Conservation (phyloP, 352 stramenopile species). For the Globisporangium splendens region DNA sequence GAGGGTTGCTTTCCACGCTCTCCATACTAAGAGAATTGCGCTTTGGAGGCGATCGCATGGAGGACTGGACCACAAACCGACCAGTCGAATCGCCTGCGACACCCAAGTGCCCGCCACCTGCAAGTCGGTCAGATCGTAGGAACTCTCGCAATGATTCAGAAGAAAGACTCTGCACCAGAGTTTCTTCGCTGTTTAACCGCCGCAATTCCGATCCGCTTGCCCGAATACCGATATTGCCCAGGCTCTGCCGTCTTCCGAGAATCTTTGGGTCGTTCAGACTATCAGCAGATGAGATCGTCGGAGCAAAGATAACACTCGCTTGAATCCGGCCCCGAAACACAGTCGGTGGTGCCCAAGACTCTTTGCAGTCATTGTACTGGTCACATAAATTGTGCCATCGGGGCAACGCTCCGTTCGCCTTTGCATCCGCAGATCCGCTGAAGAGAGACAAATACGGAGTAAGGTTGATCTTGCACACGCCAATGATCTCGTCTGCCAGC, state of each 20-base stretch:
- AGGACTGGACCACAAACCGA: slow-evolving; percentile 24
- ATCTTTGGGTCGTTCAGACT: slow-evolving; percentile 43
- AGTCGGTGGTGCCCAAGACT: slow-evolving; percentile 79
- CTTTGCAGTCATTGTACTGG: slow-evolving; percentile 84
- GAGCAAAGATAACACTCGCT: slow-evolving; percentile 74
- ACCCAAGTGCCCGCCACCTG: slow-evolving; percentile 19
- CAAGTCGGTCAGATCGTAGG: slow-evolving; percentile 38
- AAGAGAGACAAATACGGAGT: slow-evolving; percentile 79
- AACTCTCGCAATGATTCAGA: slow-evolving; percentile 59
- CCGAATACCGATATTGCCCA: slow-evolving; percentile 1
- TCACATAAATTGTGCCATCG: slow-evolving; percentile 86
- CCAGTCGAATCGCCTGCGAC: slow-evolving; percentile 17
- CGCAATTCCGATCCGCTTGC: slow-evolving; percentile 19
- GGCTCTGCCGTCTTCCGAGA: slow-evolving; percentile 32
- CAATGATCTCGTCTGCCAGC: slow-evolving; percentile 69
- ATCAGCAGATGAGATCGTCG: slow-evolving; percentile 50
- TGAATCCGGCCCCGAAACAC: slow-evolving; percentile 80
- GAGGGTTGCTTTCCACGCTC: slow-evolving; percentile 6
- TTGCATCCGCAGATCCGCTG: slow-evolving; percentile 74
- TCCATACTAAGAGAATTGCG: not conserved
- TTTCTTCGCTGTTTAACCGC: slow-evolving; percentile 32
- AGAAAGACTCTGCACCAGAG: slow-evolving; percentile 48
- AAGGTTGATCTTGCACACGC: slow-evolving; percentile 84
- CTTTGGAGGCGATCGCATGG: slow-evolving; percentile 8
- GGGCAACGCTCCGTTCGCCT: slow-evolving; percentile 72